Evolutionary conservation across 495 filamentous ascomycete genomes (phyloP).

Genomic region (Neurospora sp.): DNA sequence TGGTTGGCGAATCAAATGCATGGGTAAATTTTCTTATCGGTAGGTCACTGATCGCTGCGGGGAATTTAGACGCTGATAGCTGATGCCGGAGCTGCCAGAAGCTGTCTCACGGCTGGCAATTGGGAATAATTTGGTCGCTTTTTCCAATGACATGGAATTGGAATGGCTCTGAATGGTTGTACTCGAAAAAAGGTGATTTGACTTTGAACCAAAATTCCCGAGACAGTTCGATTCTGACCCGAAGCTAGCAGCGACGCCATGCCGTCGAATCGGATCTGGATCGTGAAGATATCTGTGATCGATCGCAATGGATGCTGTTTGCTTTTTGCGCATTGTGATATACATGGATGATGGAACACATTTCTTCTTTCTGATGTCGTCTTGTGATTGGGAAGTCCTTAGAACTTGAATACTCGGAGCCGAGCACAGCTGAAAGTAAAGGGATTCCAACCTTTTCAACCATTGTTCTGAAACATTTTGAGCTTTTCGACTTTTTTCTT

Average conservation of each 20-base stretch:
- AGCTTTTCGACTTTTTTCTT: background rate
- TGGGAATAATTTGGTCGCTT: background rate
- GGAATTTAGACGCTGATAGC: background rate
- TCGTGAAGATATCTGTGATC: background rate
- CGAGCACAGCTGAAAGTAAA: background rate
- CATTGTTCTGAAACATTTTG: background rate
- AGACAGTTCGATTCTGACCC: background rate
- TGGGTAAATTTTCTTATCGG: constrained; percentile 8
- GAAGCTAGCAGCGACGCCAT: background rate
- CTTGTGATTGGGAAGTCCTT: background rate
- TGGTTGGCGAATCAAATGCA: background rate
- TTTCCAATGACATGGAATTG: background rate
- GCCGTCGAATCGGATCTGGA: background rate
- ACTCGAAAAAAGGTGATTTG: background rate
- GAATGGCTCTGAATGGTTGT: background rate
- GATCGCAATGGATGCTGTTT: background rate
- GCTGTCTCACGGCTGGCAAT: background rate
- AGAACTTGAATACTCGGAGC: background rate
- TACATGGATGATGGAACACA: background rate
- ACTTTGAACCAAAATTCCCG: background rate
- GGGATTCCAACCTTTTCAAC: background rate
- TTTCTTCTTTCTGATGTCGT: background rate
- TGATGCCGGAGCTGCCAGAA: background rate
- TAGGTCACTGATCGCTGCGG: background rate
- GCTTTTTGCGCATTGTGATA: background rate